Base-by-base conservation (phyloP, 23 red algal genomes). In the Pyropia yezoensis region DNA sequence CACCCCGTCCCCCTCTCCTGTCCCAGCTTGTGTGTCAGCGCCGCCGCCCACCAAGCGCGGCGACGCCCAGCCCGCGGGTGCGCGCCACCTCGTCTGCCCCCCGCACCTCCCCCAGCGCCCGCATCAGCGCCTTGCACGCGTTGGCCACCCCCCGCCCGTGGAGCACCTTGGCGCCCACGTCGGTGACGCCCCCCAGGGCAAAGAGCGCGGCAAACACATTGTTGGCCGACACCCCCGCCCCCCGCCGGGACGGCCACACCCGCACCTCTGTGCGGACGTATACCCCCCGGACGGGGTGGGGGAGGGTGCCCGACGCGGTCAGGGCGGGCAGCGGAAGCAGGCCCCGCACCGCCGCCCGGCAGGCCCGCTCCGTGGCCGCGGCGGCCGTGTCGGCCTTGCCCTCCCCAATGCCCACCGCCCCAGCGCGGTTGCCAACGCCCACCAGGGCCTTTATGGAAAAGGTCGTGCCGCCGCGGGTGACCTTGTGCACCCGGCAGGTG, bases 91-190 rank as follows among this genome's bases (percentile, higher is more conserved):
- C 54, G 20, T 79, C 77, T 25, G 65, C 19, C 16, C 67, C 67
- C 63, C 76, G 61, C 49, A 88, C 22, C 30, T 39, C 50, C 15
- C 66, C 79, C 33, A 96, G 77, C 7, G 76, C 90, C 34, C 83
- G 80, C 73, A 96, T 88, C 49, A 96, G 65, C 33, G 90, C 90
- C 75, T 88, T 96, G 47, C 88, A 60, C 14, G 65, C 59, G 71
- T 96, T 96, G 6, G 65, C 64, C 29, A 78, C 30, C 14, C 63
- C 77, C 7, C 84, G 76, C 23, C 90, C 90, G 27, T 88, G 83
- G 50, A 82, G 73, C 39, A 47, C 39, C 64, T 96, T 88, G 29
- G 90, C 90, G 27, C 82, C 84, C 3, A 85, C 70, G 54, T 96
- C 82, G 55, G 73, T 82, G 18, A 96, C 59, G 22, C 90, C 90